Evolutionary conservation across 352 stramenopile genomes (phyloP).

Genomic region (Phytophthora ramorum): DNA sequence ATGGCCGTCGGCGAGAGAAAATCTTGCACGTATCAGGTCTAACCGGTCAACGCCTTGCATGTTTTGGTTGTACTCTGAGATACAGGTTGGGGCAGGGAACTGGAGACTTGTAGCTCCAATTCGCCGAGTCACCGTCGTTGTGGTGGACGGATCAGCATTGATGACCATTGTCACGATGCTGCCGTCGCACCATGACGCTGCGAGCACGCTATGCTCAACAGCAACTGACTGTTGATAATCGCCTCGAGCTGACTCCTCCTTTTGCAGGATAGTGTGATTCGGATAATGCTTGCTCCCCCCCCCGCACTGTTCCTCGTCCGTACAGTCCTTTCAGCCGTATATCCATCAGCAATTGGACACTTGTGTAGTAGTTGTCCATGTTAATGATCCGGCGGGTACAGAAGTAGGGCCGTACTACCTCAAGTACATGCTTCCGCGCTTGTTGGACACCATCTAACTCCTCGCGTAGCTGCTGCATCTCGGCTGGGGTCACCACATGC

Average conservation of each 20-base stretch:
- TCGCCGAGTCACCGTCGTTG: background rate
- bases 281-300: constrained; percentile 31
- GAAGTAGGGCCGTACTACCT: no score
- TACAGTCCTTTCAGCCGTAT: constrained; percentile 7
- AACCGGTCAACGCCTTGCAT: constrained; percentile 46
- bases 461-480: constrained; percentile 2
- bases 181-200: constrained; percentile 10
- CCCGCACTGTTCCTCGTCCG: constrained; percentile 19
- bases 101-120: constrained; percentile 7
- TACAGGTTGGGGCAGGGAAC: constrained; percentile 26
- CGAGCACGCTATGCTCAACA: constrained; percentile 1
- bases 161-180: background rate
- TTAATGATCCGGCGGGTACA: no score
- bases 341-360: constrained; percentile 1
- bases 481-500: constrained; percentile 6
- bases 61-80: constrained; percentile 39
- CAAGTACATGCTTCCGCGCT: constrained; percentile 13
- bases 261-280: constrained; percentile 13
- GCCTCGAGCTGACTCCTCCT: constrained; percentile 1
- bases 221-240: background rate
- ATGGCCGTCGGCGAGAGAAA: constrained; percentile 35
- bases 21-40: constrained; percentile 38
- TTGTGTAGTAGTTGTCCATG: no score
- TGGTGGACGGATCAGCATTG: constrained; percentile 12
- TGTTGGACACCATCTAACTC: constrained; percentile 6